Evolutionary conservation across 805 yeast genomes (phyloP), one percentile per base, ranked within the genome.

Genomic region (Sugiyamaella chiloensis): DNA sequence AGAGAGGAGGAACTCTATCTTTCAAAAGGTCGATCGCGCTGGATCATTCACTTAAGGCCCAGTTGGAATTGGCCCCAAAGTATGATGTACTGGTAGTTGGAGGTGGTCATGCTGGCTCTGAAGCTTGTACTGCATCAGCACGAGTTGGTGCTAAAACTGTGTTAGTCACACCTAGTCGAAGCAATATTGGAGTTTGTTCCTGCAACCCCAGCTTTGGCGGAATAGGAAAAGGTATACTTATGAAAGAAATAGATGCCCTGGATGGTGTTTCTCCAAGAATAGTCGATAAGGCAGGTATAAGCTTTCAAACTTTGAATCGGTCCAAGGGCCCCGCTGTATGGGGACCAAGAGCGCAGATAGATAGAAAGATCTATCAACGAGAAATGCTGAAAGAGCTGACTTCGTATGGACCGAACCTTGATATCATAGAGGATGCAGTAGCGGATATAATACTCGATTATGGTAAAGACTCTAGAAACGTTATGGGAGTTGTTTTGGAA

Each of bases 201-300:
- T 93, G 99, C 65, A 93, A 93, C 63, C 99, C 99, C 7, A 89
- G 87, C 36, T 87, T 89, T 84, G 99, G 99, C 30, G 99, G 99
- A 52, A 90, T 93, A 47, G 99, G 99, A 0, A 93, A 93, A 61
- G 99, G 99, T 12, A 91, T 96, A 0, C 69, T 93, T 35, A 69
- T 93, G 31, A 77, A 87, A 55, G 99, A 93, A 67, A 88, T 93
- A 11, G 99, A 93, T 70, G 98, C 99, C 0, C 69, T 93, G 39
- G 99, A 91, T 64, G 99, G 99, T 6, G 85, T 91, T 0, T 81
- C 95, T 3, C 81, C 90, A 0, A 72, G 78, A 50, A 80, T 93
- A n/a, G 89, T 93, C 1, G 99, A 93, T 67, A 72, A 76, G 57
- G 95, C 98, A 0, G 99, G 98, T 0, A 85, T 90, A 24, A 96